Percentiles rank a stretch among this genome's conserved stretches.
Conservation (phyloP, 768 basidiomycete genomes). For the Pluteus cervinus region DNA sequence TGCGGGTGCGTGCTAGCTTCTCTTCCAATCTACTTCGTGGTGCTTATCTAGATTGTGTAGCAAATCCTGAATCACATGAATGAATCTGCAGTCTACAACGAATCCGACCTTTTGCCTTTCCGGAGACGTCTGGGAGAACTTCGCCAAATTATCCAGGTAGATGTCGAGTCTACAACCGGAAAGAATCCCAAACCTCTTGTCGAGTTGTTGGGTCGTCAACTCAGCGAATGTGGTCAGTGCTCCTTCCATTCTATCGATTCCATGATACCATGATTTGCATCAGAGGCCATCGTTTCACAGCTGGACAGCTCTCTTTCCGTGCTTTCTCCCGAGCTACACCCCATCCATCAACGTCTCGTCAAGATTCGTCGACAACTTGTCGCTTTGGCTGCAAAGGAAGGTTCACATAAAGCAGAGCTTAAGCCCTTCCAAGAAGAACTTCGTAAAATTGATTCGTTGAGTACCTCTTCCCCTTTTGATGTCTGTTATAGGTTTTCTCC, state of each 20-base stretch:
- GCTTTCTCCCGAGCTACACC: slow-evolving; percentile 84
- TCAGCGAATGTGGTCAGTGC: slow-evolving; percentile 84
- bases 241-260: slow-evolving; percentile 4
- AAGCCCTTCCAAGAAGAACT: slow-evolving; percentile 90
- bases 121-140: slow-evolving; percentile 75
- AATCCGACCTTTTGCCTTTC: slow-evolving; percentile 86
- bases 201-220: slow-evolving; percentile 82
- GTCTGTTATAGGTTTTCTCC: slow-evolving; percentile 23
- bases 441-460: slow-evolving; percentile 93
- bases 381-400: slow-evolving; percentile 81
- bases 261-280: slow-evolving; percentile 1
- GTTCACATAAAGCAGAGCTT: slow-evolving; percentile 78
- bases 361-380: slow-evolving; percentile 85
- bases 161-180: slow-evolving; percentile 68
- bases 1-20: slow-evolving; percentile 66
- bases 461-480: slow-evolving; percentile 36
- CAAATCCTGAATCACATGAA: slow-evolving; percentile 95
- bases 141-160: slow-evolving; percentile 79
- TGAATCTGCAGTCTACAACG: slow-evolving; percentile 92
- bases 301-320: slow-evolving; percentile 84
- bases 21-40: slow-evolving; percentile 15
- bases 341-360: slow-evolving; percentile 86
- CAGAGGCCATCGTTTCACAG: slow-evolving; percentile 71
- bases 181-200: slow-evolving; percentile 86
- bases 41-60: slow-evolving; percentile 57